A percentile compares a stretch with the other conserved stretches of the same genome.
Conservation (phyloP, 129 eudicot genomes). For the Mikania micrantha region DNA sequence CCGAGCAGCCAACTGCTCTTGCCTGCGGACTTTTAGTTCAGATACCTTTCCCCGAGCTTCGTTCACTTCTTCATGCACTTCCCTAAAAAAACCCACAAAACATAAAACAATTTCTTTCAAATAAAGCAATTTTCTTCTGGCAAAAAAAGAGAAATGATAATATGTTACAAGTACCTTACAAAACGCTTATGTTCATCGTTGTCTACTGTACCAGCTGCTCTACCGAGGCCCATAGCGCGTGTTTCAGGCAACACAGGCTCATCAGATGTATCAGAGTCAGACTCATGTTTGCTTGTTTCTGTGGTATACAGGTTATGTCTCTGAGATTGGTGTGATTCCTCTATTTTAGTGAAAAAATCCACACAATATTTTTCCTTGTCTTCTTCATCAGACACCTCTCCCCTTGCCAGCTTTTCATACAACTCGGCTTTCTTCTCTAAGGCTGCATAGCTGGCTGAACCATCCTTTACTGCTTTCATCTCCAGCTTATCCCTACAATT, state of each 20-base stretch:
- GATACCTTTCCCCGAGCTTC: constrained; percentile 77
- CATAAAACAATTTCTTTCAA: neutral
- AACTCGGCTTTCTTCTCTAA: constrained; percentile 82
- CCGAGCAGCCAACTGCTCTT: constrained; percentile 61
- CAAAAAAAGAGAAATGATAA: neutral
- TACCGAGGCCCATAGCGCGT: constrained; percentile 49
- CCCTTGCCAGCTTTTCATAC: constrained; percentile 73
- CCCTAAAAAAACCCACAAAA: constrained; percentile 33
- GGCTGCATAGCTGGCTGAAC: constrained; percentile 90
- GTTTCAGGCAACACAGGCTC: constrained; percentile 30
- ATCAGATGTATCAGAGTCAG: constrained; percentile 32
- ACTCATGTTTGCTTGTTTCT: constrained; percentile 29
- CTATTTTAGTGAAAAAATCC: constrained; percentile 73
- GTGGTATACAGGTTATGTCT: constrained; percentile 21
- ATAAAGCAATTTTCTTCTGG: neutral
- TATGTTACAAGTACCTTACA: constrained; percentile 34
- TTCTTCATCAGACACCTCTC: constrained; percentile 88
- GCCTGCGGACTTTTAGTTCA: constrained; percentile 61
- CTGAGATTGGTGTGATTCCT: constrained; percentile 37
- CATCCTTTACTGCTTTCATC: constrained; percentile 83
- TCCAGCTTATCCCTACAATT: constrained; percentile 80
- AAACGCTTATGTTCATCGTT: constrained; percentile 73
- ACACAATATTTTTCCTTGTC: constrained; percentile 90
- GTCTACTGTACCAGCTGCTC: constrained; percentile 47
- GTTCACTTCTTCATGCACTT: constrained; percentile 90